phyloP scores from a whole-genome alignment of 148 eudicot genomes.

The Cornus florida region DNA sequence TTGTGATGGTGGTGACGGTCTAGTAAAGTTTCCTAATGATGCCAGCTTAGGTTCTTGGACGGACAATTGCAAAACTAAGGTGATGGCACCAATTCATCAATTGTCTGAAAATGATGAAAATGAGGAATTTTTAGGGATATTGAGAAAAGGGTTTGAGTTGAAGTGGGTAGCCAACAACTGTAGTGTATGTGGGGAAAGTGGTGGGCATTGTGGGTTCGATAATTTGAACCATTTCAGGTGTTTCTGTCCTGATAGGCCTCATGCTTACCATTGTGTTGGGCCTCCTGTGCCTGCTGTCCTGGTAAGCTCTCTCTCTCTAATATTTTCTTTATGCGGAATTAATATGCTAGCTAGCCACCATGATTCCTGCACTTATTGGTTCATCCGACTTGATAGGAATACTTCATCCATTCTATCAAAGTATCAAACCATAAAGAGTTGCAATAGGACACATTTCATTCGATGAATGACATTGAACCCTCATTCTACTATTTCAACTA shows the following conservation, averaged over 20 bases:
- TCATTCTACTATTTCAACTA: no score
- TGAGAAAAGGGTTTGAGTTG: slow-evolving; percentile 43
- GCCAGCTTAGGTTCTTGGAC: slow-evolving; percentile 8
- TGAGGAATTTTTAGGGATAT: not conserved
- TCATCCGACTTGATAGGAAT: no score
- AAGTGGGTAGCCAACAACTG: slow-evolving; percentile 45
- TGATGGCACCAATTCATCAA: slow-evolving; percentile 23
- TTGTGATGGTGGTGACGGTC: slow-evolving; percentile 9
- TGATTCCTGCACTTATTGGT: no score
- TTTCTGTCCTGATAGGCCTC: slow-evolving; percentile 48
- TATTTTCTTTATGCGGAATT: no score
- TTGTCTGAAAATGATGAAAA: slow-evolving; percentile 11
- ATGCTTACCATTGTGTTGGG: slow-evolving; percentile 10
- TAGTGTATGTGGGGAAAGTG: slow-evolving; percentile 23
- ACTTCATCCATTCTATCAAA: no score
- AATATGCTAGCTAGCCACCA: no score
- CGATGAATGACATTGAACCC: no score
- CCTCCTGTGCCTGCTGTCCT: no score
- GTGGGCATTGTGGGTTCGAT: slow-evolving; percentile 53
- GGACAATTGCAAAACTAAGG: slow-evolving; percentile 15
- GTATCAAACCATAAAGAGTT: no score
- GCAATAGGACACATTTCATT: no score
- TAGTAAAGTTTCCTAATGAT: slow-evolving; percentile 24
- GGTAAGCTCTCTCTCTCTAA: no score
- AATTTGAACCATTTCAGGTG: slow-evolving; percentile 23